These are phyloP conservation scores for Sporothrix mexicana DNA, from an alignment of 2,329 filamentous ascomycete genomes.

Conservation along the genomic window DNA sequence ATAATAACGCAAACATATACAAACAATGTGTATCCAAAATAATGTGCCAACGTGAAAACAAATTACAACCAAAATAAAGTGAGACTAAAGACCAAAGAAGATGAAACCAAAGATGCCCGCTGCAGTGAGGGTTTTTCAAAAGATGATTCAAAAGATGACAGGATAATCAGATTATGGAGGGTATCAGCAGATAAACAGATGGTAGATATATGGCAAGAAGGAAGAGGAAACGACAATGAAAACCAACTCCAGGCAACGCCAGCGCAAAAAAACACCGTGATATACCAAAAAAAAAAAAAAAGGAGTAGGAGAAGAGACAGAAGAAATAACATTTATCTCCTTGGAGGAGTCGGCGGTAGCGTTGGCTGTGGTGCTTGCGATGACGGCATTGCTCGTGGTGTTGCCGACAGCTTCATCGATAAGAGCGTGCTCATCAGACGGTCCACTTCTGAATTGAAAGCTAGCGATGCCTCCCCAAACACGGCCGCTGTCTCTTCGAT, in stretches of 20 bases:
- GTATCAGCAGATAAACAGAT: conserved; percentile 10
- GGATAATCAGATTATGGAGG: conserved; percentile 10
- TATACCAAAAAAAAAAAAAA: neutral
- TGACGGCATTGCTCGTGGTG: neutral
- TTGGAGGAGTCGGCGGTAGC: conserved; percentile 14
- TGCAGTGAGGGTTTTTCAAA: no score
- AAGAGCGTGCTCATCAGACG: conserved; percentile 10
- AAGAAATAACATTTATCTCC: neutral
- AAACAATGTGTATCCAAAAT: neutral
- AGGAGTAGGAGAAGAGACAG: neutral
- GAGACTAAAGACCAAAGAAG: neutral
- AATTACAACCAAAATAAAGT: neutral
- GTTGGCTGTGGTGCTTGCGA: neutral
- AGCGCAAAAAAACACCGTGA: neutral
- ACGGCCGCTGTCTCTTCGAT: conserved; percentile 29
- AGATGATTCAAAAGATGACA: no score
- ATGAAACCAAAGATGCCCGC: neutral
- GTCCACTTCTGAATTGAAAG: conserved; percentile 3
- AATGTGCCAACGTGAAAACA: neutral
- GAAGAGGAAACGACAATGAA: neutral
- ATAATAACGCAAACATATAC: neutral
- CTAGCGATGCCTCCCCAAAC: conserved; percentile 23
- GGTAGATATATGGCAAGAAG: neutral
- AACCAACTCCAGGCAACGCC: neutral
- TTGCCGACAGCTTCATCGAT: conserved; percentile 12